Conservation (phyloP, 1,284 basidiomycete species). For the Cutaneotrichosporon spelunceum region DNA sequence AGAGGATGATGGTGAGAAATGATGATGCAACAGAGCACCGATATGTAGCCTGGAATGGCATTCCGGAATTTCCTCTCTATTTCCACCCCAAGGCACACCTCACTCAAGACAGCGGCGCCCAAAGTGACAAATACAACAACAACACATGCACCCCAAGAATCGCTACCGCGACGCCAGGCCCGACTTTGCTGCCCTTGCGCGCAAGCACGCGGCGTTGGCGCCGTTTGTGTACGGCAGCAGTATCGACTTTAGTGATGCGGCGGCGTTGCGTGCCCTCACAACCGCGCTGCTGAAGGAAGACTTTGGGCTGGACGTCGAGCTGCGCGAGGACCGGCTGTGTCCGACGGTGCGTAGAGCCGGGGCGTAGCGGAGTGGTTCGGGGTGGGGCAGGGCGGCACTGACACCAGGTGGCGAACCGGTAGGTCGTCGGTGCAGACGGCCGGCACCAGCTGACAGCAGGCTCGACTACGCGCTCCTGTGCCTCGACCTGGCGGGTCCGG, state of each 20-base stretch:
- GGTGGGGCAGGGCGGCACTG: too few relatives aligned
- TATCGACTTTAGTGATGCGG: slow-evolving; percentile 70
- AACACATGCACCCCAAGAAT: slow-evolving; percentile 48
- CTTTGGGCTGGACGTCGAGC: slow-evolving; percentile 62
- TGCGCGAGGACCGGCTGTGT: slow-evolving; percentile 73
- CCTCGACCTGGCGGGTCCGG: slow-evolving; percentile 55
- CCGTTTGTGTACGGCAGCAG: slow-evolving; percentile 57
- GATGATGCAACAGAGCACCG: neutral
- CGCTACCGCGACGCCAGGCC: slow-evolving; percentile 54
- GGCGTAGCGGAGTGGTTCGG: too few relatives aligned
- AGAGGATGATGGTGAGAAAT: neutral
- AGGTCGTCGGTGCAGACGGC: slow-evolving; percentile 3
- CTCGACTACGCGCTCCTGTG: slow-evolving; percentile 74
- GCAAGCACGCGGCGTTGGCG: slow-evolving; percentile 60
- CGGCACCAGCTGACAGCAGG: slow-evolving; percentile 49
- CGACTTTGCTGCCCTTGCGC: slow-evolving; percentile 64
- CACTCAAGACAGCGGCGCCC: too few relatives aligned
- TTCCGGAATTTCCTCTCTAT: too few relatives aligned
- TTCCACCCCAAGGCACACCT: neutral
- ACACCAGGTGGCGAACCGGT: slow-evolving; percentile 47
- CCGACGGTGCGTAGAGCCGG: slow-evolving; percentile 72
- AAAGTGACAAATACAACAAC: neutral
- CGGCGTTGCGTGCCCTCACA: slow-evolving; percentile 70
- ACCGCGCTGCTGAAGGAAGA: slow-evolving; percentile 70
- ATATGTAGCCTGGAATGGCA: neutral